A percentile compares a stretch with the other conserved stretches of the same genome.
Conservation (phyloP, 257 asterid genomes). For the Solanum medicagineum region DNA sequence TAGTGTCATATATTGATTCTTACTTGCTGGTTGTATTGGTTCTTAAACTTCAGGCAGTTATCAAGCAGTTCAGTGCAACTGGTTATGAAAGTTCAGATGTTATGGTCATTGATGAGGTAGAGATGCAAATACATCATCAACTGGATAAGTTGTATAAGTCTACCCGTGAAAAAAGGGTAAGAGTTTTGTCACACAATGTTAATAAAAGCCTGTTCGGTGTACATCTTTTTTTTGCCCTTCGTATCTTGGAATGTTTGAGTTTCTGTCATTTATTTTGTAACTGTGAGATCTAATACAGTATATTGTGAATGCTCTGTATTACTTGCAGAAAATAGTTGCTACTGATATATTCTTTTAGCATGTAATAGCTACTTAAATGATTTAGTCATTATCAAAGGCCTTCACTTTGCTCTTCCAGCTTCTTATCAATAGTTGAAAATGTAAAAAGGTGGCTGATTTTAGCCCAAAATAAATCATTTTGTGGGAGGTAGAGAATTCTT, state of each 20-base stretch:
- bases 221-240: no score
- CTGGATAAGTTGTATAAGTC: conserved; percentile 82
- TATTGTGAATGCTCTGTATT: background rate
- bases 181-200: background rate
- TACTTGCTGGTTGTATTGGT: background rate
- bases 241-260: background rate
- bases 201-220: background rate
- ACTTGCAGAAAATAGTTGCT: background rate
- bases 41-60: conserved; percentile 58
- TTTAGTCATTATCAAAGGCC: background rate
- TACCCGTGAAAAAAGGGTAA: conserved; percentile 90
- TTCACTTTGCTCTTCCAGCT: background rate
- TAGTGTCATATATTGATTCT: background rate
- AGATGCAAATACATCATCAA: conserved; percentile 82
- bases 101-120: conserved; percentile 87
- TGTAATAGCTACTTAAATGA: background rate
- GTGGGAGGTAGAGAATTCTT: background rate
- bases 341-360: background rate
- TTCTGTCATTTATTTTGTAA: background rate
- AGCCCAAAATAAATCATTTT: background rate
- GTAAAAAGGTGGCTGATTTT: background rate
- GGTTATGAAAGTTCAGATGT: conserved; percentile 85
- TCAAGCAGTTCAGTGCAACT: conserved; percentile 80
- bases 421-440: background rate
- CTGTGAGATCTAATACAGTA: background rate